These are phyloP conservation scores for Exophiala viscosa DNA, from an alignment of 2,329 filamentous ascomycete genomes.

Conservation along the genomic window DNA sequence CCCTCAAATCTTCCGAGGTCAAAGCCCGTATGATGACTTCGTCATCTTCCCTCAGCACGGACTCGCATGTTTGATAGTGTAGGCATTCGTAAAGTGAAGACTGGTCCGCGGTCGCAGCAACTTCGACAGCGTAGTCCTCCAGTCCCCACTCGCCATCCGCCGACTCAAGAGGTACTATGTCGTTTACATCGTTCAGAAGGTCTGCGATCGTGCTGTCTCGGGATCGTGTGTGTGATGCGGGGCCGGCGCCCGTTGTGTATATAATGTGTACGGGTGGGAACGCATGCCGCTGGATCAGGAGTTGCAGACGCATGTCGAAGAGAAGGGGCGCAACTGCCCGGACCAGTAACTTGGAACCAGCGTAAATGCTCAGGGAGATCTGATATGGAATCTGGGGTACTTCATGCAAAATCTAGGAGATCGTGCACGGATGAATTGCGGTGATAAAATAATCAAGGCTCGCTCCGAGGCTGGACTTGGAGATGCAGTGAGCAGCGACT, in stretches of 20 bases:
- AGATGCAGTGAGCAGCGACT: too few relatives aligned
- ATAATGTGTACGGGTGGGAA: constrained; percentile 69
- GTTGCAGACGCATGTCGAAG: constrained; percentile 65
- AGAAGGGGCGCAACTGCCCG: too few relatives aligned
- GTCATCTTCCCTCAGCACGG: constrained; percentile 75
- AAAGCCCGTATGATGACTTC: constrained; percentile 81
- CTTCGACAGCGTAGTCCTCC: constrained; percentile 83
- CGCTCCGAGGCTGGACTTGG: too few relatives aligned
- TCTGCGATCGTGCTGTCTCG: constrained; percentile 65
- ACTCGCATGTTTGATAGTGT: constrained; percentile 71
- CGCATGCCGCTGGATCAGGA: constrained; percentile 68
- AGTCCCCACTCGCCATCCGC: constrained; percentile 68
- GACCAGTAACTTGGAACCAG: too few relatives aligned
- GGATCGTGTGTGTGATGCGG: constrained; percentile 39
- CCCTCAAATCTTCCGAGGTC: constrained; percentile 67
- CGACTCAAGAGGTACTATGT: constrained; percentile 75
- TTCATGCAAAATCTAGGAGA: too few relatives aligned
- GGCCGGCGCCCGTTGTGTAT: constrained; percentile 56
- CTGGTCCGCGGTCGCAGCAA: constrained; percentile 43
- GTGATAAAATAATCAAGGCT: too few relatives aligned
- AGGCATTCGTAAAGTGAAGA: constrained; percentile 71
- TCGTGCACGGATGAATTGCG: too few relatives aligned
- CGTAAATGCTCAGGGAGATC: too few relatives aligned
- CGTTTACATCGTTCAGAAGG: constrained; percentile 74
- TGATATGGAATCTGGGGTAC: too few relatives aligned